These are phyloP conservation scores for Zygosaccharomyces siamensis DNA, from an alignment of 805 yeast species.

Conservation along the genomic window DNA sequence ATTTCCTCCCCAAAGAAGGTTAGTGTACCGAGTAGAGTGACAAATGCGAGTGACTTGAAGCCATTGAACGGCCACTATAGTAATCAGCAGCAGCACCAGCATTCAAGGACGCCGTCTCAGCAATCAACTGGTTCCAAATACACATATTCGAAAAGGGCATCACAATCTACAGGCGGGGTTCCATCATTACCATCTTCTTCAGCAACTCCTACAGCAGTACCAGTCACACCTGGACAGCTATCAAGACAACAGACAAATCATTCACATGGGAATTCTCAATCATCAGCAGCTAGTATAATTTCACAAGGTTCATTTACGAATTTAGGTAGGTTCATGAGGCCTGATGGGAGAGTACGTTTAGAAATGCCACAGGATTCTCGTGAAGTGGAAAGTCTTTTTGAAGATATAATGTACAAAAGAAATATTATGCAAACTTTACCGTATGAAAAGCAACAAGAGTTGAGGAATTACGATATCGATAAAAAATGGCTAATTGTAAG, in stretches of 20 bases:
- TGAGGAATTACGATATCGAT: constrained; percentile 66
- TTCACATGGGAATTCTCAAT: constrained; percentile 12
- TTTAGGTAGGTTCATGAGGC: constrained; percentile 26
- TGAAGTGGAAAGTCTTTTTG: constrained; percentile 69
- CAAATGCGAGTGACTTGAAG: constrained; percentile 15
- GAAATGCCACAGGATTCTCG: constrained; percentile 64
- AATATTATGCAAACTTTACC: constrained; percentile 66
- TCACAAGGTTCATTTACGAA: constrained; percentile 29
- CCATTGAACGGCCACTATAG: constrained; percentile 18
- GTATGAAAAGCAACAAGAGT: constrained; percentile 65
- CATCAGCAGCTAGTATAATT: constrained; percentile 24
- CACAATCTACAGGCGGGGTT: constrained; percentile 1
- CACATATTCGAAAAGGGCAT: constrained; percentile 25
- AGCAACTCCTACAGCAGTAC: constrained; percentile 3
- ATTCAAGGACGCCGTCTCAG: constrained; percentile 21
- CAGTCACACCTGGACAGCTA: constrained; percentile 7
- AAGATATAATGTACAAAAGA: constrained; percentile 75
- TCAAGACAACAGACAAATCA: constrained; percentile 29
- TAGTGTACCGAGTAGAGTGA: constrained; percentile 17
- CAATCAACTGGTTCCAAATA: constrained; percentile 26
- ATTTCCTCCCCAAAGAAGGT: constrained; percentile 22
- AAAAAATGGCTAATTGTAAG: constrained; percentile 89
- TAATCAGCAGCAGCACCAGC: constrained; percentile 5
- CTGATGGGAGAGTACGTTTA: constrained; percentile 36
- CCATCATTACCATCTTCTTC: constrained; percentile 13